Evolutionary conservation across 495 filamentous ascomycete genomes (phyloP).

Genomic region (Astrothelium macrocarpum): DNA sequence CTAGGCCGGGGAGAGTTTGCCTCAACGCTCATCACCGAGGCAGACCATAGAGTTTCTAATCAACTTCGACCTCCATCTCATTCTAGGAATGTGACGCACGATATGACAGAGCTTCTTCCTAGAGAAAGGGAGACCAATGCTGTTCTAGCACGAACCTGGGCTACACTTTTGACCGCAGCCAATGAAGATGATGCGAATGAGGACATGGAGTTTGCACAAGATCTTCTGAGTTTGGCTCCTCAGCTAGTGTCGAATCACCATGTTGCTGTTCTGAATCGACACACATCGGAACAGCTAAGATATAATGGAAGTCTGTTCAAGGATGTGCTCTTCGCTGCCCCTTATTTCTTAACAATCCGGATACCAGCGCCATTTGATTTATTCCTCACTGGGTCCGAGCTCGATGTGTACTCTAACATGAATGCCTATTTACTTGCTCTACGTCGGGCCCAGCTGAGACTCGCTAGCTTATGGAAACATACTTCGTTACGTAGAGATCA

Average conservation of each 20-base stretch:
- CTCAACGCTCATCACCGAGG: slow-evolving; percentile 71
- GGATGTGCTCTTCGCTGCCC: slow-evolving; percentile 71
- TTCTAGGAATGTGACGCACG: slow-evolving; percentile 27
- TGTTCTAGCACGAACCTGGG: slow-evolving; percentile 65
- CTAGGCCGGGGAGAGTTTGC: slow-evolving; percentile 86
- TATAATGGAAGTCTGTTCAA: slow-evolving; percentile 46
- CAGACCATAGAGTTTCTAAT: slow-evolving; percentile 48
- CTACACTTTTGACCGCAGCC: slow-evolving; percentile 58
- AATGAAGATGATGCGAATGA: slow-evolving; percentile 67
- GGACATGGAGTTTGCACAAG: slow-evolving; percentile 65
- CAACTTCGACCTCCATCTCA: background rate
- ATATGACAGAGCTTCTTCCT: slow-evolving; percentile 50
- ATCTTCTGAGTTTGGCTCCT: slow-evolving; percentile 51
- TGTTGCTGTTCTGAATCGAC: background rate
- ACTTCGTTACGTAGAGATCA: slow-evolving; percentile 64
- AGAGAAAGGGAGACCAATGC: slow-evolving; percentile 80
- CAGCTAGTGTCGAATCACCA: background rate
- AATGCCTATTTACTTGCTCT: slow-evolving; percentile 80
- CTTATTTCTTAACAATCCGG: slow-evolving; percentile 59
- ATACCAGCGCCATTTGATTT: slow-evolving; percentile 76
- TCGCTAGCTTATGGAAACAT: slow-evolving; percentile 78
- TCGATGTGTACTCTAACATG: slow-evolving; percentile 69
- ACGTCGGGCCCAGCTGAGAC: slow-evolving; percentile 67
- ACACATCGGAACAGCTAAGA: slow-evolving; percentile 8
- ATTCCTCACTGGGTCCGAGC: slow-evolving; percentile 65